A percentile compares a stretch with the other conserved stretches of the same genome.
phyloP scores from a whole-genome alignment of 805 yeast genomes.

The Metschnikowia baotianmanensis region DNA sequence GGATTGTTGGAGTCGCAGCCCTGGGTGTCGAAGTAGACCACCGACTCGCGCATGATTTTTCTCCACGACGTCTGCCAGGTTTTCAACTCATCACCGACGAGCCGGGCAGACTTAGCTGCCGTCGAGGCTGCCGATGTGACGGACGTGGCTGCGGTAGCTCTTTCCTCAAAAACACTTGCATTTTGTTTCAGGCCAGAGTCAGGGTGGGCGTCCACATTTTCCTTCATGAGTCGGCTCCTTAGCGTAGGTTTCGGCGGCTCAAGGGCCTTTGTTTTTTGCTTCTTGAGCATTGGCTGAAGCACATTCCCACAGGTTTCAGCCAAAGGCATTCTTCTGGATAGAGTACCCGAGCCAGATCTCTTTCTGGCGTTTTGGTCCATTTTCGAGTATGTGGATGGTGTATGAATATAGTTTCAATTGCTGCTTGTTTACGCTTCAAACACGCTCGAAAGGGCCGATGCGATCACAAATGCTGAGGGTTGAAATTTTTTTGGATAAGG shows the following conservation, averaged over 20 bases:
- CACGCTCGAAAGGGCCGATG: too few species aligned
- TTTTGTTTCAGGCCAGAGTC: conserved; percentile 1
- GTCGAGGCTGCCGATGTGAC: conserved; percentile 8
- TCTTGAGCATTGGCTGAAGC: conserved; percentile 37
- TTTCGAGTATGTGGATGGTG: neutral
- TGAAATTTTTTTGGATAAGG: too few species aligned
- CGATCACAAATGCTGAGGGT: too few species aligned
- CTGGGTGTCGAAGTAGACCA: conserved; percentile 59
- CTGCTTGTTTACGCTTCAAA: conserved; percentile 1
- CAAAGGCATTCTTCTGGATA: conserved; percentile 30
- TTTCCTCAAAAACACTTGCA: conserved; percentile 2
- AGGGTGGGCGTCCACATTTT: conserved; percentile 1
- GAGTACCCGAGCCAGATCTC: conserved; percentile 3
- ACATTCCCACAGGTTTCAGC: conserved; percentile 41
- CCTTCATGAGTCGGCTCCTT: conserved; percentile 1
- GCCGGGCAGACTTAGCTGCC: conserved; percentile 23
- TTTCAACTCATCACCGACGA: conserved; percentile 46
- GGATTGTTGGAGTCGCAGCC: conserved; percentile 38
- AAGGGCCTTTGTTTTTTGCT: conserved; percentile 22
- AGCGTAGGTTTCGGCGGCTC: conserved; percentile 1
- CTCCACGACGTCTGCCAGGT: conserved; percentile 70
- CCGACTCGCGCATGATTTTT: conserved; percentile 54
- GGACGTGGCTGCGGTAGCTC: conserved; percentile 5
- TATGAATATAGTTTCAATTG: too few species aligned
- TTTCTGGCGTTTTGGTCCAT: conserved; percentile 8